phyloP scores from a whole-genome alignment of 163 green algal genomes.

The Chlorella variabilis region DNA sequence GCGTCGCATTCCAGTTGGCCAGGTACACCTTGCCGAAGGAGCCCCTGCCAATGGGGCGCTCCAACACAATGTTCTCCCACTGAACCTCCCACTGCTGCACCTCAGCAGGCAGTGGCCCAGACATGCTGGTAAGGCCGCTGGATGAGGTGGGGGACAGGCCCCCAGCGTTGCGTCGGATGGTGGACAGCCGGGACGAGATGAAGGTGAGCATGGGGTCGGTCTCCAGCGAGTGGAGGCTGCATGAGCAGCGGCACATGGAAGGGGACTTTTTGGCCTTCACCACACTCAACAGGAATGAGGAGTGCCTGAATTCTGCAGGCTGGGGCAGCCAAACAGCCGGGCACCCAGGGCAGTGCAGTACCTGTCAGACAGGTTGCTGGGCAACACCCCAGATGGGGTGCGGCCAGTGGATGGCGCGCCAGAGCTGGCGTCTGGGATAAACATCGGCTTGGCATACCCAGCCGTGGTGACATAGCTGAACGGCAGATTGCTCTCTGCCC shows the following conservation, averaged over 20 bases:
- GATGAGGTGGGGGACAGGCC: not conserved
- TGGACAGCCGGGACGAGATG: not conserved
- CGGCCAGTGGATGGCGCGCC: not conserved
- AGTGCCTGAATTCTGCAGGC: no score
- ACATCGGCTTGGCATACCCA: not conserved
- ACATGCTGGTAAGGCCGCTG: not conserved
- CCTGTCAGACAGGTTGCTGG: not conserved
- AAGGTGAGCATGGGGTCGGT: not conserved
- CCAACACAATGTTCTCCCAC: not conserved
- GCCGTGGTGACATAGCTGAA: slow-evolving; percentile 6
- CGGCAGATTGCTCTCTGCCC: not conserved
- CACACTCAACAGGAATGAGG: no score
- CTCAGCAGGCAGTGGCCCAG: not conserved
- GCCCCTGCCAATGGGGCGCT: not conserved
- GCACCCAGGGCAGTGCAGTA: not conserved
- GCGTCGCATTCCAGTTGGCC: slow-evolving; percentile 34
- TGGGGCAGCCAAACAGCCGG: no score
- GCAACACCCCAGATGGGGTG: not conserved
- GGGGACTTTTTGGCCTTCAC: no score
- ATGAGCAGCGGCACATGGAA: not conserved
- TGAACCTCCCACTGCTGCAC: slow-evolving; percentile 13
- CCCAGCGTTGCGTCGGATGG: not conserved
- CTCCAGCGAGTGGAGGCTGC: slow-evolving; percentile 1
- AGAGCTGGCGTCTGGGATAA: not conserved
- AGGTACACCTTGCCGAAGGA: slow-evolving; percentile 38